These are phyloP conservation scores for Xylariaceae sp. DNA, from an alignment of 2,329 filamentous ascomycete species.

Conservation along the genomic window DNA sequence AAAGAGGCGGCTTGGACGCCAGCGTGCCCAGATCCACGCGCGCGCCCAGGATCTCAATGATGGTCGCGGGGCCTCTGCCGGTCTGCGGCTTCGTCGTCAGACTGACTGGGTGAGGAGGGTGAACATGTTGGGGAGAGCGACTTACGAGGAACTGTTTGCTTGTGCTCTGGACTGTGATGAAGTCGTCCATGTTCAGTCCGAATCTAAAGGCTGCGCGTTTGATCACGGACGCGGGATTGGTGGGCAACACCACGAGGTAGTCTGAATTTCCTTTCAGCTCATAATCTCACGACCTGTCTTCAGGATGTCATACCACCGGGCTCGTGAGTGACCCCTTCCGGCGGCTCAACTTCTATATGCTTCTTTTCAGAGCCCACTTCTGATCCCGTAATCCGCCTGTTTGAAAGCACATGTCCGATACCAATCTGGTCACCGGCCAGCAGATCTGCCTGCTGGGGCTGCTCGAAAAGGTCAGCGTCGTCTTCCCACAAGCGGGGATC, in stretches of 20 bases:
- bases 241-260: slow-evolving; percentile 10
- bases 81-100: neutral
- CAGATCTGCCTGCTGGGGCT: slow-evolving; percentile 5
- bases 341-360: slow-evolving; percentile 8
- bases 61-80: slow-evolving; percentile 5
- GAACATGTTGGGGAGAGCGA: neutral
- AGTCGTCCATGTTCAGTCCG: slow-evolving; percentile 5
- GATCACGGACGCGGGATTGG: slow-evolving; percentile 6
- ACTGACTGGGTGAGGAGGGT: no score
- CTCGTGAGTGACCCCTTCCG: slow-evolving; percentile 8
- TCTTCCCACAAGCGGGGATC: slow-evolving; percentile 49
- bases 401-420: slow-evolving; percentile 5
- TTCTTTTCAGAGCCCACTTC: slow-evolving; percentile 8
- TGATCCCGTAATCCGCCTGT: slow-evolving; percentile 6
- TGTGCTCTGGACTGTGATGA: slow-evolving; percentile 9
- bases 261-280: slow-evolving; percentile 3
- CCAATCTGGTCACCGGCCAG: slow-evolving; percentile 4
- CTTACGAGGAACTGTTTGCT: slow-evolving; percentile 8
- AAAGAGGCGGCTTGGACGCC: slow-evolving; percentile 31
- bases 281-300: neutral
- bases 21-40: slow-evolving; percentile 14
- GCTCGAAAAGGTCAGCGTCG: slow-evolving; percentile 45
- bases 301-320: slow-evolving; percentile 7
- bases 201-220: slow-evolving; percentile 4
- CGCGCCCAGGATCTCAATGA: slow-evolving; percentile 35